Base-by-base conservation (phyloP, 2,329 filamentous ascomycete species). In the Aureobasidium sp. region DNA sequence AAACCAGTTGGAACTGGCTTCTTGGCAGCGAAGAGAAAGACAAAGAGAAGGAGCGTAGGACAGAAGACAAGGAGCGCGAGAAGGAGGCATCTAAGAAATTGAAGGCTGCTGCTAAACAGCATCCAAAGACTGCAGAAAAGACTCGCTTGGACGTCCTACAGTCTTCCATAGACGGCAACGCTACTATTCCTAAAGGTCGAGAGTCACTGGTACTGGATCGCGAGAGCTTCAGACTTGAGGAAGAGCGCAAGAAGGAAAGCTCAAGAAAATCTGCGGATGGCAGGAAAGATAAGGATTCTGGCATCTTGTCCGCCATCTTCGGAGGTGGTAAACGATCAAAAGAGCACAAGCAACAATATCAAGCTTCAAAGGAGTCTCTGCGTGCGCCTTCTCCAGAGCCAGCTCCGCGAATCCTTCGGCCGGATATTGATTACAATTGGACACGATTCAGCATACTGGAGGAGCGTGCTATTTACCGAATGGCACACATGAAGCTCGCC, bases 401-500 rank as follows among this genome's bases (percentile, higher is more conserved):
- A n/a, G 79, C 82, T 0, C 85, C 85, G 66, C 86, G 88, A 56
- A 82, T 87, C 39, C 78, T 96, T 61, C 87, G 86, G 66, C 88
- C 94, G 5, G 93, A 97, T 71, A 83, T 97, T 65, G 93, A 97
- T 74, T 99, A 96, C 75, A 90, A 92, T 68, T 99, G 94, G 90
- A 94, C 92, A 1, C 83, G 94, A 47, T 99, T 97, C 71, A 92
- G 92, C 13, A 93, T 99, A 60, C 80, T 97, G 61, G 93, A 97
- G 75, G 94, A 99, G 77, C 84, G 94, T 63, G 94, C 94, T 24
- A 99, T 99, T 64, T 99, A 99, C 76, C 86, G 94, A 65, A 96
- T 99, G 90, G 94, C 94, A 20, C 94, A 99, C 73, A 95, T 97
- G 77, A 99, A 99, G 76, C 84, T 99, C 65, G 94, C 94, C n/a